Conservation (phyloP, 1,284 basidiomycete species). For the Ustilago xerochloae region DNA sequence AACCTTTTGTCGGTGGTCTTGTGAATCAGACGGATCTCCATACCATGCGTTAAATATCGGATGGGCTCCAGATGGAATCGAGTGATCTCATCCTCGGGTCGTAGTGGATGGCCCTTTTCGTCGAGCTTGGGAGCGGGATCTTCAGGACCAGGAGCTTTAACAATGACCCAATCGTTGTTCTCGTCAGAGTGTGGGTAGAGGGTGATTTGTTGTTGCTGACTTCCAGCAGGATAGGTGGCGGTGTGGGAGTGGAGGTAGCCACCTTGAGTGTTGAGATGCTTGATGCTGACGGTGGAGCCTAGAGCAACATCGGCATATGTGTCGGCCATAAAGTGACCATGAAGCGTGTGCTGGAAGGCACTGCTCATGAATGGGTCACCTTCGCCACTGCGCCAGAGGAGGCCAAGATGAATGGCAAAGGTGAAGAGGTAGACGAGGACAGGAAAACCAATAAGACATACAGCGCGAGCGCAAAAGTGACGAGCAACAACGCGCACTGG, state of each 20-base stretch:
- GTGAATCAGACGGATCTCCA: slow-evolving; percentile 86
- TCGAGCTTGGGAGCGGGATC: slow-evolving; percentile 72
- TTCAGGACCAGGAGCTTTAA: slow-evolving; percentile 70
- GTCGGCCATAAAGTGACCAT: slow-evolving; percentile 89
- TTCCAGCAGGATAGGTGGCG: slow-evolving; percentile 81
- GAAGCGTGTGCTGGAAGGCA: slow-evolving; percentile 94
- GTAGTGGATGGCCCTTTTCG: slow-evolving; percentile 56
- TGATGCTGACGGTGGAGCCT: slow-evolving; percentile 84
- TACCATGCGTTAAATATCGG: slow-evolving; percentile 76
- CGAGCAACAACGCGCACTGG: slow-evolving; percentile 79
- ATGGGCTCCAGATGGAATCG: slow-evolving; percentile 71
- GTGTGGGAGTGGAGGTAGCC: slow-evolving; percentile 96
- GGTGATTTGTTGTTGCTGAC: slow-evolving; percentile 92
- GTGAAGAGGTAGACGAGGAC: slow-evolving; percentile 90
- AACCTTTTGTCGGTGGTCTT: slow-evolving; percentile 83
- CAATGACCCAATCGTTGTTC: slow-evolving; percentile 89
- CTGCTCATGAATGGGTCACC: slow-evolving; percentile 99
- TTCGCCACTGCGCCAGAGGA: slow-evolving; percentile 88
- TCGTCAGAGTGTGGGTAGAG: slow-evolving; percentile 93
- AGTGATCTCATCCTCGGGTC: slow-evolving; percentile 52
- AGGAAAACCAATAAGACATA: slow-evolving; percentile 89
- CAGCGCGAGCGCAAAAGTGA: slow-evolving; percentile 87
- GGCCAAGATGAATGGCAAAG: slow-evolving; percentile 93
- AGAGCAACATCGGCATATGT: slow-evolving; percentile 87
- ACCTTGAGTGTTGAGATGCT: slow-evolving; percentile 95